These are phyloP conservation scores for Rhodomyrtus psidioides DNA, from an alignment of 441 rosid species.

Conservation along the genomic window DNA sequence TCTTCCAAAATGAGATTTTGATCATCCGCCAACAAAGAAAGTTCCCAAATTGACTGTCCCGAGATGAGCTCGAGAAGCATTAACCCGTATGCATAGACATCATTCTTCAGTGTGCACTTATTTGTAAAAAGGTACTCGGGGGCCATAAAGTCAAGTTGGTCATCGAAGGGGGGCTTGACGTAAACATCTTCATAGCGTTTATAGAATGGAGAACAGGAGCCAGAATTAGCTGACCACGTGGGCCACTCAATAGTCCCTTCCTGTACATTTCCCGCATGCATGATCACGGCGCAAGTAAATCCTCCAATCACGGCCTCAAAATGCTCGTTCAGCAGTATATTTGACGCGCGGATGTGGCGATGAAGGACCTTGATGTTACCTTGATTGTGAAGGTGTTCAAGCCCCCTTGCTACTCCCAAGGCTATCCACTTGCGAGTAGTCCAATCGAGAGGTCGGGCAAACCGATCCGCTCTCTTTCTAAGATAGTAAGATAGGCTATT, in stretches of 20 bases:
- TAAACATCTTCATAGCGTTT: neutral
- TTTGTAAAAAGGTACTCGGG: too few relatives aligned
- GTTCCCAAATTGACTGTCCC: too few relatives aligned
- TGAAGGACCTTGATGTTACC: neutral
- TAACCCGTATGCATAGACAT: neutral
- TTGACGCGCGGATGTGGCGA: accelerated
- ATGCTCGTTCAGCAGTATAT: neutral
- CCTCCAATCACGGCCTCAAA: neutral
- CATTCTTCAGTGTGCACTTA: neutral
- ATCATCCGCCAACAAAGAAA: neutral
- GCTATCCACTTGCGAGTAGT: neutral
- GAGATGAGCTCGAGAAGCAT: neutral
- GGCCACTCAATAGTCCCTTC: neutral
- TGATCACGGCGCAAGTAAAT: accelerated
- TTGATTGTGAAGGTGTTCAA: neutral
- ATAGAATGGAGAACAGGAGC: neutral
- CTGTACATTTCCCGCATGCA: neutral
- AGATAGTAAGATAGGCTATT: neutral
- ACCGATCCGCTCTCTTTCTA: neutral
- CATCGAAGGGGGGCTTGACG: too few relatives aligned
- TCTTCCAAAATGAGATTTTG: neutral
- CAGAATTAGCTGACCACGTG: neutral
- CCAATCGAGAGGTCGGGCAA: neutral
- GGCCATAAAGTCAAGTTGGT: too few relatives aligned
- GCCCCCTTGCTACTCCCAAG: neutral